A percentile compares a stretch with the other conserved stretches of the same genome.
Conservation (phyloP, 257 asterid species). For the Coffea eugenioides region DNA sequence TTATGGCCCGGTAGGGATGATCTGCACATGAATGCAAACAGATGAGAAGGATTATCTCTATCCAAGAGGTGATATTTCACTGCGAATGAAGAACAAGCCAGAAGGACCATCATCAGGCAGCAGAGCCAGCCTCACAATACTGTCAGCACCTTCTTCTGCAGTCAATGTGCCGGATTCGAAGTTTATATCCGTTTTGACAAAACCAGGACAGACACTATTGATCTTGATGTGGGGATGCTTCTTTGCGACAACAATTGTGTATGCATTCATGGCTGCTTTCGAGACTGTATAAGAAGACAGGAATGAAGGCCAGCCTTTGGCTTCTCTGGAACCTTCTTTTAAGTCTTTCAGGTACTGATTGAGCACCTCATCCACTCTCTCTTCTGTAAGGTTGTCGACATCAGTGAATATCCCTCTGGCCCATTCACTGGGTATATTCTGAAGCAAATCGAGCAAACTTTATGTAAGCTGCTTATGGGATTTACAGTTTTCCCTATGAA, state of each 20-base stretch:
- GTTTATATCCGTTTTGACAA: constrained; percentile 20
- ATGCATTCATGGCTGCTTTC: constrained; percentile 54
- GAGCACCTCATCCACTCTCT: constrained; percentile 43
- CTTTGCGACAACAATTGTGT: constrained; percentile 51
- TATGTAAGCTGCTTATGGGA: neutral
- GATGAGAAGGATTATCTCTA: neutral
- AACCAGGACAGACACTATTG: constrained; percentile 30
- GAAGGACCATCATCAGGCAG: constrained; percentile 13
- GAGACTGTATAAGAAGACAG: constrained; percentile 33
- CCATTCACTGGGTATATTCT: constrained; percentile 47
- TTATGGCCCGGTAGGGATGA: too few relatives aligned
- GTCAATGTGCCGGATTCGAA: neutral
- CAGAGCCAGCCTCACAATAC: constrained; percentile 10
- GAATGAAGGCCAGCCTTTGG: constrained; percentile 51
- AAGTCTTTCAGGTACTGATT: constrained; percentile 46
- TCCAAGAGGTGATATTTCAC: neutral
- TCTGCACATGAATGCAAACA: too few relatives aligned
- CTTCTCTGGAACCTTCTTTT: constrained; percentile 32
- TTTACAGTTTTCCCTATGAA: too few relatives aligned
- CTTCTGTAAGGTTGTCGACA: constrained; percentile 42
- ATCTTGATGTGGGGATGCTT: constrained; percentile 28
- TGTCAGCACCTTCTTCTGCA: constrained; percentile 13
- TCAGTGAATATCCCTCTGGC: constrained; percentile 43
- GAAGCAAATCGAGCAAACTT: neutral
- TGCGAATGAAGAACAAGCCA: neutral